These are phyloP conservation scores for Fraxinus dipetala DNA, from an alignment of 305 asterid species.

Conservation along the genomic window DNA sequence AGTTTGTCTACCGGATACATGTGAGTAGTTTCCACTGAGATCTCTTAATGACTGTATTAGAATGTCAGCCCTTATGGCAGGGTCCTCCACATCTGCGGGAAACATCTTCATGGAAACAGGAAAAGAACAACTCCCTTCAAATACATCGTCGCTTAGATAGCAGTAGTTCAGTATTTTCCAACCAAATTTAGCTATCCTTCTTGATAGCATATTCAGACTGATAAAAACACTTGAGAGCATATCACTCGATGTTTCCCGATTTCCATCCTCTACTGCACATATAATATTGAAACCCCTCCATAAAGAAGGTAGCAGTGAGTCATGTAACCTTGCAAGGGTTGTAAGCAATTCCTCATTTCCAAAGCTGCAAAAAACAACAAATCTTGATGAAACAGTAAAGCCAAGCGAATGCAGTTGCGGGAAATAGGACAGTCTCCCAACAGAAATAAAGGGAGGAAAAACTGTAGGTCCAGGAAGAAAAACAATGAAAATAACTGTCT, in stretches of 20 bases:
- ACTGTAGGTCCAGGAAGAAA: not conserved
- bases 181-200: slow-evolving; percentile 63
- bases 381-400: not conserved
- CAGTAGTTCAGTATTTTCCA: slow-evolving; percentile 72
- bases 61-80: slow-evolving; percentile 79
- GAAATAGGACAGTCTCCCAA: slow-evolving; percentile 6
- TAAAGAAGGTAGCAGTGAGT: slow-evolving; percentile 79
- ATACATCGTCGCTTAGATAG: slow-evolving; percentile 81
- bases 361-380: slow-evolving; percentile 45
- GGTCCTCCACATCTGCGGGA: slow-evolving; percentile 92
- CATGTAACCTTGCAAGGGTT: slow-evolving; percentile 70
- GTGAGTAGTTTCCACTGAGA: slow-evolving; percentile 40
- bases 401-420: not conserved
- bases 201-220: slow-evolving; percentile 67
- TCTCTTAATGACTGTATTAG: slow-evolving; percentile 67
- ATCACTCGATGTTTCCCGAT: slow-evolving; percentile 44
- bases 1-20: slow-evolving; percentile 29
- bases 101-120: slow-evolving; percentile 75
- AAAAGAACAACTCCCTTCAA: slow-evolving; percentile 45
- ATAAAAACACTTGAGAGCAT: slow-evolving; percentile 47
- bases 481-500: not conserved
- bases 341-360: slow-evolving; percentile 78
- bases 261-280: slow-evolving; percentile 33
- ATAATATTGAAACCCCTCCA: slow-evolving; percentile 55
- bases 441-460: not conserved